Base-by-base conservation (phyloP, 495 filamentous ascomycete genomes). In the Sordaria brevicollis region DNA sequence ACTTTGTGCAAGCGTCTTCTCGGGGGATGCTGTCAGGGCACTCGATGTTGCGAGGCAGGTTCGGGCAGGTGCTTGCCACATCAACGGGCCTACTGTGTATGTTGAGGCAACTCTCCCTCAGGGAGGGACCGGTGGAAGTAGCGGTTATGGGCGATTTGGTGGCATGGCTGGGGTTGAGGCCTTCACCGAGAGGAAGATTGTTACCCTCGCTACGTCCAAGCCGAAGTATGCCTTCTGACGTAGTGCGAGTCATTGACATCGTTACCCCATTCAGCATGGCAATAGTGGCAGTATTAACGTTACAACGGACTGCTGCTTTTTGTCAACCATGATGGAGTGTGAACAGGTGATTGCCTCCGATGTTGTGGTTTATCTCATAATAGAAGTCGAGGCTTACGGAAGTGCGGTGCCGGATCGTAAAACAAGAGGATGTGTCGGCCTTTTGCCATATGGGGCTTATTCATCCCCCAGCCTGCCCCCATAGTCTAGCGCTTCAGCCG, bases 131-230 rank as follows among this genome's bases (percentile, higher is more conserved):
- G 78, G 79, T 11, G 75, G 77, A 15, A 77, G 77, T 38, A 77
- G 73, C n/a, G 77, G 79, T 4, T 81, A 78, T 69, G 79, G 80
- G 2, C 72, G 78, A 17, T 82, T 82, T 49, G 78, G 77, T 11
- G 79, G 75, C 17, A 76, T 78, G 29, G 75, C 76, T 5, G 76
- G 76, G 9, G 75, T 79, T 9, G 70, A 72, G 13, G 77, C 72
- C 35, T 79, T 78, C 41, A 78, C 77, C 5, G 76, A 79, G 69
- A 71, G 71, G n/a, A 76, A 79, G 72, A 76, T 79, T 17, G 74
- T 79, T 66, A 77, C 71, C 25, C 13, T 79, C 10, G 74, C 72
- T 1, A 76, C 66, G 41, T 71, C 77, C 0, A 75, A 74, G 10
- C 67, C 73, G 35, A 78, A 71, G 65, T 77, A 74, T 67, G 38